Conservation (phyloP, 352 stramenopile genomes). For the Phytophthora meadii region DNA sequence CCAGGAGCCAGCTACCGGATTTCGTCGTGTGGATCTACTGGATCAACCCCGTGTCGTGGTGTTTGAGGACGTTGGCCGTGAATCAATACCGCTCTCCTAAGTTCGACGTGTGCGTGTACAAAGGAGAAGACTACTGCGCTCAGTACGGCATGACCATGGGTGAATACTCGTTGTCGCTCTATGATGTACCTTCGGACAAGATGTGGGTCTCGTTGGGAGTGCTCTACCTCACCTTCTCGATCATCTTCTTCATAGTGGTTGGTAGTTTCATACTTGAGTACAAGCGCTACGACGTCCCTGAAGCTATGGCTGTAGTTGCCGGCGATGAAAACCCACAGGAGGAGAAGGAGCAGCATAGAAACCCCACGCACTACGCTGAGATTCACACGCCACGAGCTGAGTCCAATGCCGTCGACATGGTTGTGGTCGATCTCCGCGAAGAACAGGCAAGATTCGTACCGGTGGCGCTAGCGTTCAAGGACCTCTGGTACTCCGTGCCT, state of each 20-base stretch:
- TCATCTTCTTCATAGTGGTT: conserved; percentile 34
- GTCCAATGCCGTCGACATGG: conserved; percentile 33
- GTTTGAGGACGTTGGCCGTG: conserved; percentile 36
- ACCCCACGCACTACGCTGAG: conserved; percentile 16
- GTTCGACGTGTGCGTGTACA: conserved; percentile 39
- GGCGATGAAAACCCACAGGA: conserved; percentile 10
- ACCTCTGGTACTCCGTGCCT: conserved; percentile 28
- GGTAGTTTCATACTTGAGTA: conserved; percentile 36
- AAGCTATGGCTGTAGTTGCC: conserved; percentile 15
- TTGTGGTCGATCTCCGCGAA: conserved; percentile 9
- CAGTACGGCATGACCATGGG: conserved; percentile 37
- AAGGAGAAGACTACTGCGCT: conserved; percentile 31
- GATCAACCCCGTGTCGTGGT: conserved; percentile 60
- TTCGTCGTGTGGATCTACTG: conserved; percentile 69
- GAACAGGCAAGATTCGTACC: conserved; percentile 22
- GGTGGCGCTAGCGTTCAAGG: conserved; percentile 31
- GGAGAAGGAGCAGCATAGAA: conserved; percentile 1
- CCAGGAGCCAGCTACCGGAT: conserved; percentile 19
- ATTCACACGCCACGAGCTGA: conserved; percentile 15
- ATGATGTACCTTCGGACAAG: conserved; percentile 37
- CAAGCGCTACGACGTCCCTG: conserved; percentile 34
- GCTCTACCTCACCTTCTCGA: conserved; percentile 23
- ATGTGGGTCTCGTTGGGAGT: conserved; percentile 35
- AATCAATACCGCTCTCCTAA: conserved; percentile 41
- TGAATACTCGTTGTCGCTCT: conserved; percentile 37